Evolutionary conservation across 2,329 filamentous ascomycete genomes (phyloP).

Genomic region (Talaromyces islandicus): DNA sequence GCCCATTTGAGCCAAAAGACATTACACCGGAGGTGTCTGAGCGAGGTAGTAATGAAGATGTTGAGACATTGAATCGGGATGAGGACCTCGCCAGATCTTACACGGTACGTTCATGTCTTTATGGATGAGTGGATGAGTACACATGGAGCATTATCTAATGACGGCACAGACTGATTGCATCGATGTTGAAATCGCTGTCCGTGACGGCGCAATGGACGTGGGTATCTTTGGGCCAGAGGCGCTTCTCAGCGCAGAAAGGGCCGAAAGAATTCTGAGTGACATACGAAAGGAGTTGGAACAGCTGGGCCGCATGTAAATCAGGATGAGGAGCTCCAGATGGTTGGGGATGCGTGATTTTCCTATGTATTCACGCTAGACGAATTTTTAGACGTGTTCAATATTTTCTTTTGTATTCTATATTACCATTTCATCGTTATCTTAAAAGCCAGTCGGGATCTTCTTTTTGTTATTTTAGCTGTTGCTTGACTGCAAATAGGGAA

Average conservation of each 20-base stretch:
- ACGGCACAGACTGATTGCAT: conserved; percentile 40
- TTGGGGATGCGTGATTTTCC: not conserved
- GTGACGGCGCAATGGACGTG: conserved; percentile 44
- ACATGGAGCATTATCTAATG: not conserved
- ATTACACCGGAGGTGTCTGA: not conserved
- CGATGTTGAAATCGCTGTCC: conserved; percentile 51
- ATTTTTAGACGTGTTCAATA: not conserved
- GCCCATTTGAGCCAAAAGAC: not conserved
- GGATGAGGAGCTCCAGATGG: not conserved
- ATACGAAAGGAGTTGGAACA: conserved; percentile 14
- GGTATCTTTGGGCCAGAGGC: conserved; percentile 46
- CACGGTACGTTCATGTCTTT: conserved; percentile 13
- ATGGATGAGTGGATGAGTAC: too few relatives aligned
- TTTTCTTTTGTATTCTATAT: not conserved
- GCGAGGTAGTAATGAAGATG: not conserved
- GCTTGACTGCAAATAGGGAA: not conserved
- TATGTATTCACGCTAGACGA: not conserved
- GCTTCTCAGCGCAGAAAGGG: conserved; percentile 9
- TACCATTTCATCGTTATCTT: not conserved
- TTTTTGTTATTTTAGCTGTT: not conserved
- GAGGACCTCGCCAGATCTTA: conserved; percentile 10
- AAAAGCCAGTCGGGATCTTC: not conserved
- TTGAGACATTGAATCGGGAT: not conserved
- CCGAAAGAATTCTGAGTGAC: conserved; percentile 12
- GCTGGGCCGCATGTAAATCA: not conserved